These are phyloP conservation scores for Globisporangium irregulare DNA, from an alignment of 352 stramenopile genomes.

Conservation along the genomic window DNA sequence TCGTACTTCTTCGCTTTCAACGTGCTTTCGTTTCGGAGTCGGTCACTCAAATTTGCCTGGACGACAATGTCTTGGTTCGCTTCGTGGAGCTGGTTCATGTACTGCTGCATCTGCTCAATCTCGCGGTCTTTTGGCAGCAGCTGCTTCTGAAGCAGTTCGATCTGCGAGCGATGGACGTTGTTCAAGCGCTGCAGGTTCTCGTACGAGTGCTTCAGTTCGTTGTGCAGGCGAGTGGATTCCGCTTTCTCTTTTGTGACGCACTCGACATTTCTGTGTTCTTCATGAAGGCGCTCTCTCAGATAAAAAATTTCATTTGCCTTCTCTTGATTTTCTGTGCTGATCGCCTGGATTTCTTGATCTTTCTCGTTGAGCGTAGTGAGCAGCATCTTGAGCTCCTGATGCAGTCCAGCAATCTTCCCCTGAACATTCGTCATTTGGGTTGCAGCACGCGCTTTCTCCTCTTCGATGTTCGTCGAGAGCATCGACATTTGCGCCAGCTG, in stretches of 20 bases:
- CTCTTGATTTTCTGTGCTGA: slow-evolving; percentile 28
- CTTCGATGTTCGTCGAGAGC: slow-evolving; percentile 40
- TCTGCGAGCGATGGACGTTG: slow-evolving; percentile 67
- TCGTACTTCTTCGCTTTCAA: slow-evolving; percentile 44
- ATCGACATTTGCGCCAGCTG: slow-evolving; percentile 56
- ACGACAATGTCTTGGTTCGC: slow-evolving; percentile 71
- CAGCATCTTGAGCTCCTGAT: slow-evolving; percentile 75
- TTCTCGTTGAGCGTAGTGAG: slow-evolving; percentile 55
- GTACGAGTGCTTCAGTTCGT: slow-evolving; percentile 39
- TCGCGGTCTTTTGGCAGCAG: slow-evolving; percentile 69
- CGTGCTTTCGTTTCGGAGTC: slow-evolving; percentile 44
- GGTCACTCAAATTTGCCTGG: slow-evolving; percentile 66
- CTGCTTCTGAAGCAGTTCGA: slow-evolving; percentile 67
- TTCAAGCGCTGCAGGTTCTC: slow-evolving; percentile 66
- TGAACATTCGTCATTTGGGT: slow-evolving; percentile 40
- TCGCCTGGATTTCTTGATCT: slow-evolving; percentile 43
- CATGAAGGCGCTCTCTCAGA: slow-evolving; percentile 36
- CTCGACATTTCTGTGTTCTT: slow-evolving; percentile 31
- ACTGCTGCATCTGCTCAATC: slow-evolving; percentile 58
- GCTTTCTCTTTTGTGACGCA: slow-evolving; percentile 38
- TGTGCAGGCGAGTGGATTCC: slow-evolving; percentile 23
- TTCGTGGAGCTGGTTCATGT: slow-evolving; percentile 53
- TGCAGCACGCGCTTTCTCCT: slow-evolving; percentile 38
- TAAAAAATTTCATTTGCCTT: slow-evolving; percentile 26
- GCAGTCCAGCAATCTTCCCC: slow-evolving; percentile 49